Base-by-base conservation (phyloP, 192 early-diverging fungal species). In the Borealophlyctis nickersoniae region DNA sequence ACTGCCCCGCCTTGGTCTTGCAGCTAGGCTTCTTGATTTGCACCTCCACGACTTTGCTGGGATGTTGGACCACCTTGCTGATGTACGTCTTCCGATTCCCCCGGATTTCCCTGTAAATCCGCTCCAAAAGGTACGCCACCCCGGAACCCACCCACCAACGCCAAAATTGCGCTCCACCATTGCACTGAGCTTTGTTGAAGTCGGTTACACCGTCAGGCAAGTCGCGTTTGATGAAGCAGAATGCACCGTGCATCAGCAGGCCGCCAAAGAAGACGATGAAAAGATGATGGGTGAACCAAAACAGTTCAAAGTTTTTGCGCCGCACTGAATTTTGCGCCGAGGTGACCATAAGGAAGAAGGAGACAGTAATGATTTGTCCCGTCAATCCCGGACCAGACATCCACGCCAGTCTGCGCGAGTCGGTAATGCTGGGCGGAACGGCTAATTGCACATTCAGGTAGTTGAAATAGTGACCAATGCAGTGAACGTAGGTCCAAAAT, bases 231-330 rank as follows among this genome's bases (percentile, higher is more conserved):
- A 93, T 84, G 67, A 93, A 84, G 69, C 92, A 93, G 72, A 92
- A 93, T 1, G 84, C 81, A 5, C 92, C 92, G 73, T 92, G 92
- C 69, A 88, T 83, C 49, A 90, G 84, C 22, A 85, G 79, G 27
- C 82, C 86, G 36, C 86, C 86, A 75, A 93, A 92, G 74, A 90
- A 92, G 51, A 92, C 75, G 56, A 92, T 81, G 73, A 92, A 92
- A 30, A 93, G 77, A 63, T 93, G 91, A 65, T 93, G 90, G 35
- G 88, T 84, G 71, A 90, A 91, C 90, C 90, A 93, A 68, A 93
- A 93, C 45, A 84, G 70, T 68, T 93, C 89, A 58, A 87, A 87
- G 49, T 84, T 60, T 70, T 87, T 87, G n/a, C 86, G 36, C 0
- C 86, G 67, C 0, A 85, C 77, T 61, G 73, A 81, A 52, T 83